Evolutionary conservation across 805 yeast genomes (phyloP).

Genomic region (Wickerhamiella vanderwaltii): DNA sequence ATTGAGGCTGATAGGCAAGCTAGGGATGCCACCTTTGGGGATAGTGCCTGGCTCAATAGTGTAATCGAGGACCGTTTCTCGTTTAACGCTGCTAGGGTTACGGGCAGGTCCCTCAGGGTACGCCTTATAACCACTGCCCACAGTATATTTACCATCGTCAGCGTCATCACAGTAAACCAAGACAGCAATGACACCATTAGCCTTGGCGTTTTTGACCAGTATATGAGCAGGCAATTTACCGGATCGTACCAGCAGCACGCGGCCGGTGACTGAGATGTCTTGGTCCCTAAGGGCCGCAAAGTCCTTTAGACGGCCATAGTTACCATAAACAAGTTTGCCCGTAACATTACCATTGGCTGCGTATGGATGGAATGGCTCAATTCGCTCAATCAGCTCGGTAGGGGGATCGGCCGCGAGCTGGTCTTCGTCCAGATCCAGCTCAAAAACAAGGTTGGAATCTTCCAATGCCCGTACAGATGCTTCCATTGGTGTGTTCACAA

Average conservation of each 20-base stretch:
- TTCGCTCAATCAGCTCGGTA: constrained; percentile 34
- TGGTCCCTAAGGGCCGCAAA: constrained; percentile 36
- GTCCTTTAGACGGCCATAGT: constrained; percentile 54
- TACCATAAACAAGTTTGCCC: constrained; percentile 50
- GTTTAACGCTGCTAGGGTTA: constrained; percentile 61
- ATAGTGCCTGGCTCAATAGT: constrained; percentile 57
- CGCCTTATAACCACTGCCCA: constrained; percentile 45
- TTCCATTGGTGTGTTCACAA: constrained; percentile 48
- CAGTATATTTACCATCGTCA: constrained; percentile 39
- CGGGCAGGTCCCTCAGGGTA: constrained; percentile 72
- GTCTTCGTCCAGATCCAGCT: constrained; percentile 45
- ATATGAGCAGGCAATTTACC: constrained; percentile 58
- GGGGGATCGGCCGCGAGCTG: constrained; percentile 41
- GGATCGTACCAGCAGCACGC: constrained; percentile 54
- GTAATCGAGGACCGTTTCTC: constrained; percentile 60
- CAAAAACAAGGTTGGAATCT: constrained; percentile 27
- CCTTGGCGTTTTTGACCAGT: constrained; percentile 66
- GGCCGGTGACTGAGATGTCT: constrained; percentile 42
- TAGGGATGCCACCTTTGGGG: constrained; percentile 63
- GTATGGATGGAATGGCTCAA: constrained; percentile 68
- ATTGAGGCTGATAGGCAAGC: constrained; percentile 51
- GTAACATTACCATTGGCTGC: constrained; percentile 67
- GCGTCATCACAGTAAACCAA: constrained; percentile 58
- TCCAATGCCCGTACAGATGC: constrained; percentile 38
- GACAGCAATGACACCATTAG: constrained; percentile 54